Evolutionary conservation across 2,329 filamentous ascomycete species (phyloP).

Genomic region (Hypoxylon sp.): DNA sequence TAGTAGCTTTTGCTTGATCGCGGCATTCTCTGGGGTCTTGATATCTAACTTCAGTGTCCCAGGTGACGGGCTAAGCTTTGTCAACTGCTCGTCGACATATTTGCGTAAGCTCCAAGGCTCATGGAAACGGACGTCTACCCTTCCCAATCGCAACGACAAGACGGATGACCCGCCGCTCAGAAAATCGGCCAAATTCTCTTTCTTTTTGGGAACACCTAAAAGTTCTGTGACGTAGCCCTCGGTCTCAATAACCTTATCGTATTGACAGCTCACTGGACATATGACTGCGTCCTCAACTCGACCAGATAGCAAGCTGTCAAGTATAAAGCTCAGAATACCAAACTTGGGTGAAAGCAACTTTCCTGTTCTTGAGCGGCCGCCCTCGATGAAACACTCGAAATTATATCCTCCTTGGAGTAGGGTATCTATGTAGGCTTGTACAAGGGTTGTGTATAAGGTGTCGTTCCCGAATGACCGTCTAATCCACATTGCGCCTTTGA

Average conservation of each 20-base stretch:
- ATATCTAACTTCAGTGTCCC: conserved; percentile 63
- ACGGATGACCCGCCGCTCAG: conserved; percentile 88
- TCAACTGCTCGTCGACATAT: conserved; percentile 84
- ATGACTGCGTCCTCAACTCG: conserved; percentile 92
- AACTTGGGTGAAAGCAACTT: conserved; percentile 96
- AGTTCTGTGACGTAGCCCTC: conserved; percentile 97
- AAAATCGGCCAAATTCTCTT: conserved; percentile 93
- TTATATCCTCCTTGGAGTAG: conserved; percentile 92
- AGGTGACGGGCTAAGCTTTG: conserved; percentile 68
- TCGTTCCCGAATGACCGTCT: conserved; percentile 93
- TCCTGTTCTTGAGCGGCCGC: conserved; percentile 90
- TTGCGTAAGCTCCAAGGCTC: conserved; percentile 92
- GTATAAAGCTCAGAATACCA: conserved; percentile 90
- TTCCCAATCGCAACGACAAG: conserved; percentile 86
- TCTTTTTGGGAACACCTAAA: conserved; percentile 92
- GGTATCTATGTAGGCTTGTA: conserved; percentile 96
- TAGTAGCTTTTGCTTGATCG: conserved; percentile 79
- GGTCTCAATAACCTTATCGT: conserved; percentile 98
- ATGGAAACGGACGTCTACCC: conserved; percentile 96
- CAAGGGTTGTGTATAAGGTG: conserved; percentile 89
- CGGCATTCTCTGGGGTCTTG: conserved; percentile 64
- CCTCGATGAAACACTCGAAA: conserved; percentile 98
- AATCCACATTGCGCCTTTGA: conserved; percentile 86
- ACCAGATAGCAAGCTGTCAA: conserved; percentile 91
- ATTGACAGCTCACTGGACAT: conserved; percentile 96